Evolutionary conservation across 139 green algal species (phyloP).

Genomic region (Zygnema circumcarinatum): DNA sequence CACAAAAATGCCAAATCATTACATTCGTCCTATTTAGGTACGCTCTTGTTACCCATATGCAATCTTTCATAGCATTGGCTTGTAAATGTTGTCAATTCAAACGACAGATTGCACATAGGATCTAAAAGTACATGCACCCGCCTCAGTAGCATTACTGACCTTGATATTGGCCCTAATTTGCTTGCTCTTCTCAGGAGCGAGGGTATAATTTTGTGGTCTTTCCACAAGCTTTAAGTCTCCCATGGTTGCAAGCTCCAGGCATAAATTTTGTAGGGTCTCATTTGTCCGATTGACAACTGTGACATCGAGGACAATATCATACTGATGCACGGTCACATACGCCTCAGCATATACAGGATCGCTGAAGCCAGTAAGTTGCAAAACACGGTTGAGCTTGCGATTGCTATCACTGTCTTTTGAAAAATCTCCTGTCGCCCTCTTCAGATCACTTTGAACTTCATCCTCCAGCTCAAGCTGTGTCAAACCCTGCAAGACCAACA

Average conservation of each 20-base stretch:
- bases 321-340: constrained; percentile 80
- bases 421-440: constrained; percentile 79
- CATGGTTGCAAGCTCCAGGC: constrained; percentile 97
- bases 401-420: constrained; percentile 59
- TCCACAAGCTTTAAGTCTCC: constrained; percentile 99
- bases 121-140: no score
- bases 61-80: no score
- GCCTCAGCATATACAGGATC: constrained; percentile 98
- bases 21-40: no score
- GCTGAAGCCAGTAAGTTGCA: constrained; percentile 95
- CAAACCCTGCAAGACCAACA: constrained; percentile 57
- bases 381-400: constrained; percentile 81
- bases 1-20: no score
- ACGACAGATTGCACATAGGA: no score
- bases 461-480: constrained; percentile 91
- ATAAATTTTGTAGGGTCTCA: constrained; percentile 87
- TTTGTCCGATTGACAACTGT: constrained; percentile 88
- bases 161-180: constrained; percentile 95
- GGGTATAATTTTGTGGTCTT: constrained; percentile 89
- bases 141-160: no score
- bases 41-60: no score
- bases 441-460: constrained; percentile 79
- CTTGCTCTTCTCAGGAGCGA: constrained; percentile 80
- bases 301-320: constrained; percentile 98
- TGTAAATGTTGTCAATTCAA: no score